Evolutionary conservation across 176 grass and related monocot species (phyloP), one percentile per base, ranked within the genome.

Genomic region (Musa troglodytarum): DNA sequence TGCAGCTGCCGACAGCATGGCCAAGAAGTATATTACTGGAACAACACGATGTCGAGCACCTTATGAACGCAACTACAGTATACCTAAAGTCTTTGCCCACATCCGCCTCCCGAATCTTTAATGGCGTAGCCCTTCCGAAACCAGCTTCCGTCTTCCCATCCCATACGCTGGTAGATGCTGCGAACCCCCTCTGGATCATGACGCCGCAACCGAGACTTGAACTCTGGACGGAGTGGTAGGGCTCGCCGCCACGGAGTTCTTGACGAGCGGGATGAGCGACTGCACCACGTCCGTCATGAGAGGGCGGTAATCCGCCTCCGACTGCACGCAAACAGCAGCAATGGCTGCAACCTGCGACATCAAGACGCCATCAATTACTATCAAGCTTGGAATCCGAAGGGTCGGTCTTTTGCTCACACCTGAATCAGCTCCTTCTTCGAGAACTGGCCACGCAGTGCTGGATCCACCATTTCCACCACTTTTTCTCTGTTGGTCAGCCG

Each of bases 201-300:
- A 74, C 2, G 43, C 16, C 8, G 67, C 14, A 57, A 58, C 54
- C 69, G 82, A 25, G 72, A 84, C 64, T 22, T 88, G 83, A 16
- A 74, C 67, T 54, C 80, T 85, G 53, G 81, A 49, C 49, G 90
- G 84, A 56, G 87, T 93, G 26, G 87, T 84, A 53, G 87, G 70
- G 84, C 80, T 83, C 8, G 85, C 84, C 15, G 82, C 62, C 17
- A 17, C 29, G 8, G 78, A 76, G 70, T 78, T 89, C 72, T 83
- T 93, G 11, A 91, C 88, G 74, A 99, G 86, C 61, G 95, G 95
- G 78, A 99, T 89, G 70, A 99, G 84, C 54, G 95, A 99, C 76
- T 99, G 95, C 83, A 94, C 90, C 57, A 99, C 84, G 50, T 99
- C 95, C 50, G 91, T 94, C 95, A 99, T 99, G n/a, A 99, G 81